Evolutionary conservation across 345 rosid genomes (phyloP).

Genomic region (Eucalyptus tenuipes): DNA sequence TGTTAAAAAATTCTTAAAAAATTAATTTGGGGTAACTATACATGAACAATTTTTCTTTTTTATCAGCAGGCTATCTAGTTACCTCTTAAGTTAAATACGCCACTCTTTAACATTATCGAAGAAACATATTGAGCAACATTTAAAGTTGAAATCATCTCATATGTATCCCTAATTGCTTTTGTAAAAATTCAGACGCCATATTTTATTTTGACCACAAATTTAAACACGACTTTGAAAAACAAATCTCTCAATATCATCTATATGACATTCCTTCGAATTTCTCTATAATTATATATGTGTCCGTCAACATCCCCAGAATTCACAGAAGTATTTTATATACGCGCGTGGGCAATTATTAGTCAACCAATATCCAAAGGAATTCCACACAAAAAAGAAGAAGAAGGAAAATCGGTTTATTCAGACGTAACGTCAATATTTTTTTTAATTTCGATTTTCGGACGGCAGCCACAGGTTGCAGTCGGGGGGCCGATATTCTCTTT

Average conservation of each 20-base stretch:
- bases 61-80: neutral
- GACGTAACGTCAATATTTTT: neutral
- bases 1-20: neutral
- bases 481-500: neutral
- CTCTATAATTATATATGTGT: neutral
- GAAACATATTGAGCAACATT: neutral
- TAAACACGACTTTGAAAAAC: neutral
- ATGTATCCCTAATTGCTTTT: too few relatives aligned
- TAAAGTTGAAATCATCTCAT: neutral
- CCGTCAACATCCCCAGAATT: neutral
- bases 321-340: neutral
- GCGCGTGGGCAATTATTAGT: neutral
- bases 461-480: neutral
- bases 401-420: neutral
- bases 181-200: neutral
- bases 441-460: neutral
- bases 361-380: neutral
- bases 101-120: neutral
- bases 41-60: neutral
- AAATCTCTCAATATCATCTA: neutral
- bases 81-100: neutral
- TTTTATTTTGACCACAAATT: neutral
- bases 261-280: neutral
- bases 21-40: neutral
- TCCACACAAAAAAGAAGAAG: accelerated